Base-by-base conservation (phyloP, 169 alveolate genomes). In the Plasmodium reichenowi region DNA sequence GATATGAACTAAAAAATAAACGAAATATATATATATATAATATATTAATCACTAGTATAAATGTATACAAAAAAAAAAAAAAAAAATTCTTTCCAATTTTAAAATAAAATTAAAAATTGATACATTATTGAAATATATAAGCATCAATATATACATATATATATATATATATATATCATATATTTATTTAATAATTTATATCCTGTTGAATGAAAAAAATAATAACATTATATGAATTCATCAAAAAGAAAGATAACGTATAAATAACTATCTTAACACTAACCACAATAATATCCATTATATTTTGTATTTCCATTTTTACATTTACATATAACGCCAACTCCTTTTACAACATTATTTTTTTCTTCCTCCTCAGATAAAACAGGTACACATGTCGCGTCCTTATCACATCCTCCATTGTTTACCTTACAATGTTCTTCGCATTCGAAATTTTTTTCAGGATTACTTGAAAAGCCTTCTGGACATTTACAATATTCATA, bases 261-360 rank as follows among this genome's bases (percentile, higher is more conserved):
- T 29, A 29, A 29, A 29, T 29, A 29, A 29, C 5, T 29, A 29
- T 29, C 4, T 29, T 62, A 47, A 62, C 60, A 22, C 0, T 52
- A 48, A 54, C 68, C 24, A 45, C 89, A 76, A 45, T 76, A 76
- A 66, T 76, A 76, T 15, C 89, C 89, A 52, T 43, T 66, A 64
- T 58, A 68, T 43, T 38, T 76, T 15, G 62, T 38, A 71, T 76
- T 47, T 8, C 60, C 60, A 76, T 76, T 76, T 64, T 76, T 76
- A 52, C 89, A 76, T 76, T 66, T 64, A 59, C 89, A 76, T 48
- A 76, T 26, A 66, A 76, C 89, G 0, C 89, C 76, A 50, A 76
- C 89, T n/a, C 64, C 64, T 26, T 63, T 76, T 64, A 76, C 52
- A 50, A 76, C 89, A 47, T 43, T 43, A 20, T 64, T 54, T 50